Evolutionary conservation across 2,329 filamentous ascomycete genomes (phyloP), one percentile per base, ranked within the genome.

Genomic region (Ambrosiella beaveri): DNA sequence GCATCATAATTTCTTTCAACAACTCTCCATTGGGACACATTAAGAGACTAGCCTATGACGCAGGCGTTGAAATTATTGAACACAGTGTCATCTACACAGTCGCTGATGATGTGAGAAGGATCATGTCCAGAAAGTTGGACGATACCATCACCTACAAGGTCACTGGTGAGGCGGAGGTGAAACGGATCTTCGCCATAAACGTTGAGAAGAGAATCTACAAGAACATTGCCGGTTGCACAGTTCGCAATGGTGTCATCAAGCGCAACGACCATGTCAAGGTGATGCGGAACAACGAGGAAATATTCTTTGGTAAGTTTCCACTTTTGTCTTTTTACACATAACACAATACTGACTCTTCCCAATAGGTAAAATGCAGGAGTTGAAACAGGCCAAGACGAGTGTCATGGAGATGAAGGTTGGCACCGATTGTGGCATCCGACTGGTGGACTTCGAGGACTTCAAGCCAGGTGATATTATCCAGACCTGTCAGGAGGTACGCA

Each of bases 311-410:
- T 94, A 75, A 73, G 85, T 75, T 65, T 38, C 53, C 36, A 51
- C 53, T 44, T 64, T 59, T 63, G 63, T 47, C 45, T 0, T 27
- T 2, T 27, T 45, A 47, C 27, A 51, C 9, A 36, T 38, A 52
- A 40, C 27, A 27, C 27, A 47, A 45, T 39, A 40, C 36, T n/a
- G 7, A 36, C n/a, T 36, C 41, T 35, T 15, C 6, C 38, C 19
- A 59, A 36, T 60, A 95, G 91, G 90, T 63, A 77, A 77, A 56
- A 79, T 97, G 49, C 77, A 81, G 15, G 87, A 87, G 1, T 80
- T 98, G 60, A 96, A 93, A 73, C 86, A 94, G 65, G 81, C 86
- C 68, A 96, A 97, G 76, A 94, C 94, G 68, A 88, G 96, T 63
- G 86, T 93, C 37, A 74, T 75, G 51, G 88, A 95, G 66, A 93